Percentiles rank a stretch among this genome's conserved stretches.
phyloP scores from a whole-genome alignment of 169 alveolate genomes.

The Plasmodium yoelii region DNA sequence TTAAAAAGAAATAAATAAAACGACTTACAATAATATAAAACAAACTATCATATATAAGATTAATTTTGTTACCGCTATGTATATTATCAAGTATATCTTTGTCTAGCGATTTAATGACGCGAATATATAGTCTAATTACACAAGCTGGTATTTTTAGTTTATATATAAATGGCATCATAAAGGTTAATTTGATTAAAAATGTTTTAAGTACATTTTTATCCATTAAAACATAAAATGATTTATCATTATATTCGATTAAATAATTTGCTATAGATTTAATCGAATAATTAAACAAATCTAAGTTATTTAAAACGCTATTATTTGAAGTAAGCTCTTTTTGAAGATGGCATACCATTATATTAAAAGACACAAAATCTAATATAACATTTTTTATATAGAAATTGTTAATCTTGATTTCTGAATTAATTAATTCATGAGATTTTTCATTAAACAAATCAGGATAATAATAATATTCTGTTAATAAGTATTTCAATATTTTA shows the following conservation, averaged over 20 bases:
- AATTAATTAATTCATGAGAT: constrained; percentile 67
- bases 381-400: constrained; percentile 59
- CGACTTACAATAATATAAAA: constrained; percentile 56
- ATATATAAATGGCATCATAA: constrained; percentile 67
- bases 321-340: constrained; percentile 67
- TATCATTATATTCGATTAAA: constrained; percentile 53
- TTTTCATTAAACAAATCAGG: constrained; percentile 68
- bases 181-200: constrained; percentile 57
- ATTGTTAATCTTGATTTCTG: constrained; percentile 49
- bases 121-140: constrained; percentile 53
- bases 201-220: constrained; percentile 60
- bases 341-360: constrained; percentile 62
- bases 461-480: constrained; percentile 70
- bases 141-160: constrained; percentile 73
- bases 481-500: constrained; percentile 54
- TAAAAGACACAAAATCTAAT: constrained; percentile 70
- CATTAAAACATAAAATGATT: constrained; percentile 47
- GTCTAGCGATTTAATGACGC: constrained; percentile 64
- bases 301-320: constrained; percentile 27
- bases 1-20: constrained; percentile 64
- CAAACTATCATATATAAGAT: constrained; percentile 60
- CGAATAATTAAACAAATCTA: constrained; percentile 66
- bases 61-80: constrained; percentile 34
- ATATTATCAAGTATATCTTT: constrained; percentile 60
- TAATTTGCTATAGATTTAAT: constrained; percentile 67